Percentiles rank a stretch among this genome's conserved stretches.
Conservation (phyloP, 306 rosid species). For the Pueraria montana region DNA sequence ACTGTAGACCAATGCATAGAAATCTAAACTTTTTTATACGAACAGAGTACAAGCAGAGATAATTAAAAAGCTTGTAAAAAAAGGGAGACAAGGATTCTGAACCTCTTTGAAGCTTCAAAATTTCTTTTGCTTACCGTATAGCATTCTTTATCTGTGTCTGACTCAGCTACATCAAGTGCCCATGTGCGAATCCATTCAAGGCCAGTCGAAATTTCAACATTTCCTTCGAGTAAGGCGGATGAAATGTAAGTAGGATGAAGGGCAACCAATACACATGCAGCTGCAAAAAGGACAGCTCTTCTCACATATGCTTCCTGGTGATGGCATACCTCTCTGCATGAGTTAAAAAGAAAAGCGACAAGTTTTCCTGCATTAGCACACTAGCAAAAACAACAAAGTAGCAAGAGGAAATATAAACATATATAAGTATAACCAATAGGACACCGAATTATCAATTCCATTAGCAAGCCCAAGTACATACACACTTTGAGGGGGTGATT, state of each 20-base stretch:
- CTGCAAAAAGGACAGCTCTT: constrained; percentile 87
- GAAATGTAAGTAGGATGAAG: constrained; percentile 82
- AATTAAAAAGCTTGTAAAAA: constrained; percentile 30
- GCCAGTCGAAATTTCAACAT: constrained; percentile 71
- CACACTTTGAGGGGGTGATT: background rate
- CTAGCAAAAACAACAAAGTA: constrained; percentile 16
- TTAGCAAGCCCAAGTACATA: background rate
- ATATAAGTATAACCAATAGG: constrained; percentile 24
- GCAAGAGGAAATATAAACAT: constrained; percentile 29
- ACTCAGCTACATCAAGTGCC: constrained; percentile 82
- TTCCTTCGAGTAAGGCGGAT: constrained; percentile 84
- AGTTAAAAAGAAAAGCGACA: constrained; percentile 33
- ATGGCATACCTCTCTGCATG: constrained; percentile 77
- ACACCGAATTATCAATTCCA: constrained; percentile 35
- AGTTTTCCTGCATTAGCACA: constrained; percentile 35
- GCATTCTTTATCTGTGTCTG: constrained; percentile 91
- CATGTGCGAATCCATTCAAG: constrained; percentile 95
- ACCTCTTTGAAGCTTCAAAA: constrained; percentile 43
- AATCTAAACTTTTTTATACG: constrained; percentile 1
- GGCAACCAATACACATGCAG: constrained; percentile 79
- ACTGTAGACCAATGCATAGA: constrained; percentile 22
- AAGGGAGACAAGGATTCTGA: constrained; percentile 33
- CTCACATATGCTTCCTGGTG: constrained; percentile 97
- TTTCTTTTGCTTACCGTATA: constrained; percentile 70
- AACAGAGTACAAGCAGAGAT: constrained; percentile 14